Percentiles rank a stretch among this genome's conserved stretches.
Evolutionary conservation across 768 basidiomycete species (phyloP).

Genomic region (Xerocomellus dryophilus): DNA sequence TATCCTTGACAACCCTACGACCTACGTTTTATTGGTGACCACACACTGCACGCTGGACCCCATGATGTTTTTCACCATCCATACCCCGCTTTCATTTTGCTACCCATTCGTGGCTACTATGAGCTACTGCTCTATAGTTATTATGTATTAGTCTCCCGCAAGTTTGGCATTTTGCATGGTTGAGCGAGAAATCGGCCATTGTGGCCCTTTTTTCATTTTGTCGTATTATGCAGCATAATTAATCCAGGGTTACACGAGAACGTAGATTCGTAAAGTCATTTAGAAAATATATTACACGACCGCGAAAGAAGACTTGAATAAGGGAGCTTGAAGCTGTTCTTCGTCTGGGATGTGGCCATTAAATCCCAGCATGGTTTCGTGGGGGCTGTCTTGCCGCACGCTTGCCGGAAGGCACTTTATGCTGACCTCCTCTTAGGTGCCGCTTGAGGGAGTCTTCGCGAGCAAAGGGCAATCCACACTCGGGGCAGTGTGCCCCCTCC

Average conservation of each 20-base stretch:
- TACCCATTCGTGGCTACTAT: too few relatives aligned
- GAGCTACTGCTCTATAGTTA: too few relatives aligned
- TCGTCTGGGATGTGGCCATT: not conserved
- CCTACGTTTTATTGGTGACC: too few relatives aligned
- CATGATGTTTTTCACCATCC: too few relatives aligned
- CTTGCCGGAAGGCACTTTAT: not conserved
- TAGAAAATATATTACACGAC: not conserved
- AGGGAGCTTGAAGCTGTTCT: not conserved
- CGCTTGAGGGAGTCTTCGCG: conserved; percentile 31
- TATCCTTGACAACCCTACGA: too few relatives aligned
- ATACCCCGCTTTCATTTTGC: too few relatives aligned
- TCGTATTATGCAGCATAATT: too few relatives aligned
- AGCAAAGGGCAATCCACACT: conserved; percentile 24
- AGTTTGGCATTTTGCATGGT: too few relatives aligned
- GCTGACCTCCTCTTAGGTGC: conserved; percentile 18
- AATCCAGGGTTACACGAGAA: not conserved
- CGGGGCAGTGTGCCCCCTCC: conserved; percentile 8
- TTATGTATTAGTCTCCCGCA: too few relatives aligned
- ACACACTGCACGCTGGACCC: too few relatives aligned
- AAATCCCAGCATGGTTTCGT: not conserved
- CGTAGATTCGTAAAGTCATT: not conserved
- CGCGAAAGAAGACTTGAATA: not conserved
- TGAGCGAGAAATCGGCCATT: too few relatives aligned
- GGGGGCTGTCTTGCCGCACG: not conserved
- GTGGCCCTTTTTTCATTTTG: not conserved